A percentile compares a stretch with the other conserved stretches of the same genome.
Conservation (phyloP, 768 basidiomycete genomes). For the Trametes villosa region DNA sequence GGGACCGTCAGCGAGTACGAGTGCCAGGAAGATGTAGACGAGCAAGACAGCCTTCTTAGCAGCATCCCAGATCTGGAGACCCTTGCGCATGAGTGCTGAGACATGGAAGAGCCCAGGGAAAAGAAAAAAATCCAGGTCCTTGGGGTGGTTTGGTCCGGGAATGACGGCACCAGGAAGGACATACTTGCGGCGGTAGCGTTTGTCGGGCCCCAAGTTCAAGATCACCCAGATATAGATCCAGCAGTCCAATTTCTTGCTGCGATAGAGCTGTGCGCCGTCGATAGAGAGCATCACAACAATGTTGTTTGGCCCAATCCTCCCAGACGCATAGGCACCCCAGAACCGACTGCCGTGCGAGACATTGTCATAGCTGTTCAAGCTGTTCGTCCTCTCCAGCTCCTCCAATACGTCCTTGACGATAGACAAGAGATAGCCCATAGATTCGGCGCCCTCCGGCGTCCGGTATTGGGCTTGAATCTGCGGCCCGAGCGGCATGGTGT, state of each 20-base stretch:
- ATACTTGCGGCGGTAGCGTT: conserved; percentile 34
- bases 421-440: conserved; percentile 16
- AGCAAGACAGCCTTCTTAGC: neutral
- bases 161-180: conserved; percentile 34
- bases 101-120: conserved; percentile 37
- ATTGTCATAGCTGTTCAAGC: conserved; percentile 14
- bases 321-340: conserved; percentile 16
- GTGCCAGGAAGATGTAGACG: neutral
- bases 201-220: conserved; percentile 27
- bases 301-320: conserved; percentile 19
- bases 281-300: conserved; percentile 21
- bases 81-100: conserved; percentile 31
- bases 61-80: conserved; percentile 36
- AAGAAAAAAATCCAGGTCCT: conserved; percentile 38
- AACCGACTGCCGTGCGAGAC: conserved; percentile 19
- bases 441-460: conserved; percentile 11
- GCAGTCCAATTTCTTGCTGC: conserved; percentile 31
- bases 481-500: conserved; percentile 29
- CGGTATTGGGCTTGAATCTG: conserved; percentile 25
- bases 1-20: neutral
- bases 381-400: neutral
- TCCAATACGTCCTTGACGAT: conserved; percentile 9
- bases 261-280: conserved; percentile 23
- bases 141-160: conserved; percentile 38
- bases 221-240: conserved; percentile 41